Evolutionary conservation across 2,329 filamentous ascomycete genomes (phyloP).

Genomic region (Aspergillus sp.): DNA sequence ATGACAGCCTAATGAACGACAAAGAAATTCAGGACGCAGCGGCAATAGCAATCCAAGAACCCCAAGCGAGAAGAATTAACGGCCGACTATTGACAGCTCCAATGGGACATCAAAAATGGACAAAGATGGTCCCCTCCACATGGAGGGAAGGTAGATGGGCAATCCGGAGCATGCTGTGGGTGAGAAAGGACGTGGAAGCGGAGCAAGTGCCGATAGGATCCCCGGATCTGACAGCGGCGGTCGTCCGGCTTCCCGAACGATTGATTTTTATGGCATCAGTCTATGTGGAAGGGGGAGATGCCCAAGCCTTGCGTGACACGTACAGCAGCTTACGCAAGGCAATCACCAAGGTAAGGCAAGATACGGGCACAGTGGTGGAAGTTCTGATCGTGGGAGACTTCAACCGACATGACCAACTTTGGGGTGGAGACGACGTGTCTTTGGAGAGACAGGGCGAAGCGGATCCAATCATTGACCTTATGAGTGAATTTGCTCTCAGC

Average conservation of each 20-base stretch:
- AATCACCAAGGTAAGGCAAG: too few species aligned
- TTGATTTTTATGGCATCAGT: too few species aligned
- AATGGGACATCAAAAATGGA: conserved; percentile 20
- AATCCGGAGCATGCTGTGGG: conserved; percentile 28
- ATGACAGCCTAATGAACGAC: conserved; percentile 22
- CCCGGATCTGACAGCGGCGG: conserved; percentile 23
- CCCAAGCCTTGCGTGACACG: too few species aligned
- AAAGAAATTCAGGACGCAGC: not conserved
- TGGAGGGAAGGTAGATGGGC: conserved; percentile 19
- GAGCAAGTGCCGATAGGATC: conserved; percentile 15
- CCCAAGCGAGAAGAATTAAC: conserved; percentile 19
- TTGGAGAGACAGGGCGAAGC: conserved; percentile 38
- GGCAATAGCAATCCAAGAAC: conserved; percentile 13
- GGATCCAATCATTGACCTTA: conserved; percentile 37
- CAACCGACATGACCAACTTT: conserved; percentile 29
- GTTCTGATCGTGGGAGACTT: conserved; percentile 17
- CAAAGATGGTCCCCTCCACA: too few species aligned
- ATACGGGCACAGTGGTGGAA: too few species aligned
- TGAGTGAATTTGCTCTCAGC: conserved; percentile 31
- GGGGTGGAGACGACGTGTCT: conserved; percentile 27
- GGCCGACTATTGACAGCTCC: conserved; percentile 21
- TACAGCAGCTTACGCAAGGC: too few species aligned
- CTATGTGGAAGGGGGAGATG: too few species aligned
- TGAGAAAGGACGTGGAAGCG: conserved; percentile 26
- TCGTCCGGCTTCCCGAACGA: conserved; percentile 11